Evolutionary conservation across 2,329 filamentous ascomycete genomes (phyloP), one percentile per base, ranked within the genome.

Genomic region (Calycina herbarum): DNA sequence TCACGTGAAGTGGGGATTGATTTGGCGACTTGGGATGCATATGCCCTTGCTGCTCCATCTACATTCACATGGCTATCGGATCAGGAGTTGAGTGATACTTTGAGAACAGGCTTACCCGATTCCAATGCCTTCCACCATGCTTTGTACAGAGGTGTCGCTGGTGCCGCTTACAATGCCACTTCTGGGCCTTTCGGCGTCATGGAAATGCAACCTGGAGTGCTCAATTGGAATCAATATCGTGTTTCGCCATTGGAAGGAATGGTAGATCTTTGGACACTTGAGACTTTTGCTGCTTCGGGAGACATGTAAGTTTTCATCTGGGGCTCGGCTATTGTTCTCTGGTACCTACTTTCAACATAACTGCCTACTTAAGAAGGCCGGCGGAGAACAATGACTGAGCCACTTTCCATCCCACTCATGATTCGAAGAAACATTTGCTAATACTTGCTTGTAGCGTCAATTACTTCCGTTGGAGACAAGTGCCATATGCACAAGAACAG

Each of bases 401-500:
- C 35, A 13, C 35, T 38, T 38, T 38, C 4, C 6, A 11, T 15
- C 13, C 13, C 35, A 11, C 4, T 13, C 5, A 11, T 15, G 35
- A 11, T 38, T 38, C 13, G 35, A 11, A 15, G 13, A 38, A 38
- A 8, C 1, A 38, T 11, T n/a, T 20, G 42, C 42, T 45, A 45
- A 45, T 45, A n/a, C 42, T 11, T 45, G 5, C 2, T 45, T n/a
- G 6, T 38, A 45, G 42, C 24, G 51, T 56, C 5, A 56, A 56
- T 31, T 56, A 56, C 24, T 56, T 56, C 29, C 51, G 51, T 15
- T 56, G 51, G 51, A 27, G 51, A 27, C 51, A 56, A 31, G 51
- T 56, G 3, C 51, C 51, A 56, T 56, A 56, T 31, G 51, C 51
- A 27, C 51, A 56, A 56, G 51, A 56, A 31, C 51, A 56, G 24